A percentile compares a stretch with the other conserved stretches of the same genome.
Conservation (phyloP, 495 filamentous ascomycete genomes). For the Delitschia confertaspora region DNA sequence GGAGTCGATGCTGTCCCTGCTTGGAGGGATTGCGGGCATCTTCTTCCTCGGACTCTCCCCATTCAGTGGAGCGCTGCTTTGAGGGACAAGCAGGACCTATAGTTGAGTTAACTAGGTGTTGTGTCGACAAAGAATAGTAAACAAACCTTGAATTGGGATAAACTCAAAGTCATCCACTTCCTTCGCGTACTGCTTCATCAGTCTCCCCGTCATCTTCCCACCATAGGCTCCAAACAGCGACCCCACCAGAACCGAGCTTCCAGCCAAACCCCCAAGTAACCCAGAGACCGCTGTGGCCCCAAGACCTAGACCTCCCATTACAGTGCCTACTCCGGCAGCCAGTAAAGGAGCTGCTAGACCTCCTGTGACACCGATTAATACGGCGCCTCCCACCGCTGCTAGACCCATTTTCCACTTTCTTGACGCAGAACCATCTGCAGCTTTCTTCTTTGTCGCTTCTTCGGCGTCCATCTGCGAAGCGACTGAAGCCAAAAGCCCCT, state of each 20-base stretch:
- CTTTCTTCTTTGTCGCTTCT: slow-evolving; percentile 24
- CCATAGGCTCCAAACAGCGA: slow-evolving; percentile 31
- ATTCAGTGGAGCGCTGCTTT: slow-evolving; percentile 10
- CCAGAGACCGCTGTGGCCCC: slow-evolving; percentile 19
- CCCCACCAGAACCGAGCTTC: slow-evolving; percentile 26
- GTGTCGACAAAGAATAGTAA: not conserved
- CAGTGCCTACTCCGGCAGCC: slow-evolving; percentile 24
- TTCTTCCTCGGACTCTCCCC: slow-evolving; percentile 17
- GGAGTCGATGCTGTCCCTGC: slow-evolving; percentile 26
- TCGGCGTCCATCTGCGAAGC: slow-evolving; percentile 28
- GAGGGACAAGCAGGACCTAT: slow-evolving; percentile 16
- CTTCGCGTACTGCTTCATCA: slow-evolving; percentile 27
- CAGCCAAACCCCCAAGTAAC: slow-evolving; percentile 27
- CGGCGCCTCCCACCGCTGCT: slow-evolving; percentile 25
- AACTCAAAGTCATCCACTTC: slow-evolving; percentile 30
- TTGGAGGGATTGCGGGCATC: slow-evolving; percentile 16
- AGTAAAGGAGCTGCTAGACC: slow-evolving; percentile 28
- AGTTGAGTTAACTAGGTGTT: not conserved
- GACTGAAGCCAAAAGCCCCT: slow-evolving; percentile 27
- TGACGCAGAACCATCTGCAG: slow-evolving; percentile 11
- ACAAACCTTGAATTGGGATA: slow-evolving; percentile 23
- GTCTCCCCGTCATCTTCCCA: slow-evolving; percentile 28
- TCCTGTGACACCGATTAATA: slow-evolving; percentile 27
- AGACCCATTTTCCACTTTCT: slow-evolving; percentile 28
- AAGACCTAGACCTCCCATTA: slow-evolving; percentile 27